These are phyloP conservation scores for Xylaria sp. DNA, from an alignment of 495 filamentous ascomycete genomes.

Conservation along the genomic window DNA sequence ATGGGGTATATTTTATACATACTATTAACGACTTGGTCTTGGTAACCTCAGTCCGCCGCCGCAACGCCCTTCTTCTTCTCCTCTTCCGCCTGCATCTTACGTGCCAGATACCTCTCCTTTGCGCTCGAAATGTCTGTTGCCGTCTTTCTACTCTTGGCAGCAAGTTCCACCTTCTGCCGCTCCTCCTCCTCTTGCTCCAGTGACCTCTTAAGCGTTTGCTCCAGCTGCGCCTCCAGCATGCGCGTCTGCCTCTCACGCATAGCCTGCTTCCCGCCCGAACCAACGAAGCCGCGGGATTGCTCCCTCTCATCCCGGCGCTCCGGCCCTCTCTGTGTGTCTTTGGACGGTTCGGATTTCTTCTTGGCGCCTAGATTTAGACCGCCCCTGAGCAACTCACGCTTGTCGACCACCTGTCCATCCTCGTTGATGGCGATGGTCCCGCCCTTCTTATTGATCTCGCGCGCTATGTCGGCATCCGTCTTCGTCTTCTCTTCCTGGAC, in stretches of 20 bases:
- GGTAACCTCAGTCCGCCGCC: constrained; percentile 33
- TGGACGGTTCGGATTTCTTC: constrained; percentile 47
- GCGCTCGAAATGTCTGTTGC: constrained; percentile 83
- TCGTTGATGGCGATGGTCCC: constrained; percentile 82
- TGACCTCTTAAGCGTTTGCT: constrained; percentile 73
- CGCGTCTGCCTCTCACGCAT: constrained; percentile 82
- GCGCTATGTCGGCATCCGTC: constrained; percentile 73
- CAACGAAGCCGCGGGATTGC: constrained; percentile 53
- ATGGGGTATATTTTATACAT: constrained; percentile 31
- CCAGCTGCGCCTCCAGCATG: constrained; percentile 86
- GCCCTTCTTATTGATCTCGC: constrained; percentile 74
- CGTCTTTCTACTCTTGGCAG: constrained; percentile 75
- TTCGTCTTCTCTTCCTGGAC: constrained; percentile 61
- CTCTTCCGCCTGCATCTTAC: constrained; percentile 82
- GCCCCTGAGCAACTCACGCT: constrained; percentile 85
- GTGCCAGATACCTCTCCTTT: constrained; percentile 83
- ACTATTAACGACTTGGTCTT: constrained; percentile 13
- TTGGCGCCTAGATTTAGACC: constrained; percentile 82
- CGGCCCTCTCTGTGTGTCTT: constrained; percentile 41
- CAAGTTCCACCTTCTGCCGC: constrained; percentile 69
- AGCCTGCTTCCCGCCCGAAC: constrained; percentile 60
- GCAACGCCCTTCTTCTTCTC: constrained; percentile 59
- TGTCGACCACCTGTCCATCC: constrained; percentile 93
- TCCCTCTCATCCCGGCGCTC: constrained; percentile 45
- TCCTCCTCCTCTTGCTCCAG: constrained; percentile 78